These are phyloP conservation scores for Aschersonia sp. DNA, from an alignment of 2,329 filamentous ascomycete genomes.

Conservation along the genomic window DNA sequence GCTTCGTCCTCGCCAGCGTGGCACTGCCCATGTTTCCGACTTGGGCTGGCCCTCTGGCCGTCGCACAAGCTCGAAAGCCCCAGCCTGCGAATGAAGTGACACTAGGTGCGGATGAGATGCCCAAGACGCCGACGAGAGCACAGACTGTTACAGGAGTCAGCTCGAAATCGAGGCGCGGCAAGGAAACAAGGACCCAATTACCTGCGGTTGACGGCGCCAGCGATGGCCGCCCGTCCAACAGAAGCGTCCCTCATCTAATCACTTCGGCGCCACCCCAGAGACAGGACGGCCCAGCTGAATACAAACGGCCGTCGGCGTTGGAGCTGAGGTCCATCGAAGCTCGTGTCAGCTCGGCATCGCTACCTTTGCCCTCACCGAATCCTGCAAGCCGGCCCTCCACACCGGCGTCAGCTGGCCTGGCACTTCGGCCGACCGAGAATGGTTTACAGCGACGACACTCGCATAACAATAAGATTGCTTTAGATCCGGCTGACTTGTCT, in stretches of 20 bases:
- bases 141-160: constrained; percentile 46
- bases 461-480: constrained; percentile 40
- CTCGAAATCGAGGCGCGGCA: constrained; percentile 32
- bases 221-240: constrained; percentile 14
- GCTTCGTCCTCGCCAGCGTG: constrained; percentile 64
- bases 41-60: constrained; percentile 66
- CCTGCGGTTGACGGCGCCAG: constrained; percentile 20
- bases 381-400: constrained; percentile 38
- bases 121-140: constrained; percentile 44
- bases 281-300: constrained; percentile 19
- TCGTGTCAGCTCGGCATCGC: constrained; percentile 51
- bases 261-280: constrained; percentile 10
- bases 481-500: constrained; percentile 48
- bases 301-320: constrained; percentile 32
- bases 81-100: constrained; percentile 24
- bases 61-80: constrained; percentile 68
- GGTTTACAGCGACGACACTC: constrained; percentile 43
- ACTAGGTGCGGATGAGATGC: constrained; percentile 19
- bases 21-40: constrained; percentile 61
- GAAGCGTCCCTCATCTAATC: constrained; percentile 9
- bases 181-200: constrained; percentile 28
- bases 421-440: constrained; percentile 28
- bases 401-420: constrained; percentile 39
- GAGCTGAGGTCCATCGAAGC: constrained; percentile 42
- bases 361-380: constrained; percentile 46